phyloP scores from a whole-genome alignment of 148 eudicot genomes.

The Rhododendron vialii region DNA sequence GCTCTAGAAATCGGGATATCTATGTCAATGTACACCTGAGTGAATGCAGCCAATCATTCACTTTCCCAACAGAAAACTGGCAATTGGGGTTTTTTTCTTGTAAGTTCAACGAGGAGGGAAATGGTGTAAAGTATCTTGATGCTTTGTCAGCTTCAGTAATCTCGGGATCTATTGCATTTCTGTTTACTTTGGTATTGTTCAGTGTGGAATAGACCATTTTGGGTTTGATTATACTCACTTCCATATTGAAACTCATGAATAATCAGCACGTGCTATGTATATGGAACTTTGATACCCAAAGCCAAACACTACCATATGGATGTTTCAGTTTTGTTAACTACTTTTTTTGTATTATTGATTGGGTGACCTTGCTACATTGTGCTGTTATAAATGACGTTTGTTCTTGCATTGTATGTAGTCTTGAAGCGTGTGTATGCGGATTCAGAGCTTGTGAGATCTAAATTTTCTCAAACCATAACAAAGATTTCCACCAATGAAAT shows the following conservation, averaged over 20 bases:
- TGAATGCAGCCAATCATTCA: not conserved
- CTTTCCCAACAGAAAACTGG: not conserved
- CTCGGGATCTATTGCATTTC: not conserved
- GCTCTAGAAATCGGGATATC: not conserved
- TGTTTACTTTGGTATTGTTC: not conserved
- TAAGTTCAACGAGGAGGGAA: not conserved
- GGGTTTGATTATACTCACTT: not conserved
- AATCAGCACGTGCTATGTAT: not conserved
- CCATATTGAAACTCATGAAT: not conserved
- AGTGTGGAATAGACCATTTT: not conserved
- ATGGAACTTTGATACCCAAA: not conserved
- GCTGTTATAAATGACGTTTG: not conserved
- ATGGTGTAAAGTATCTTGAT: not conserved
- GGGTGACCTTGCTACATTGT: not conserved
- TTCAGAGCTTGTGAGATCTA: not conserved
- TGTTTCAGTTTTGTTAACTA: not conserved
- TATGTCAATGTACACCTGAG: not conserved
- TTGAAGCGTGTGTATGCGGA: not conserved
- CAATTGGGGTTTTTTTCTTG: not conserved
- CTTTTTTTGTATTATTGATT: not conserved
- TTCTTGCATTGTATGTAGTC: not conserved
- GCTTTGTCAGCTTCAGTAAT: not conserved
- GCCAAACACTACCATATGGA: not conserved
- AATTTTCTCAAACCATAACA: not conserved
- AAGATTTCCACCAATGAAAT: not conserved